Evolutionary conservation across 257 asterid genomes (phyloP), one percentile per base, ranked within the genome.

Genomic region (Galeopsis tetrahit): DNA sequence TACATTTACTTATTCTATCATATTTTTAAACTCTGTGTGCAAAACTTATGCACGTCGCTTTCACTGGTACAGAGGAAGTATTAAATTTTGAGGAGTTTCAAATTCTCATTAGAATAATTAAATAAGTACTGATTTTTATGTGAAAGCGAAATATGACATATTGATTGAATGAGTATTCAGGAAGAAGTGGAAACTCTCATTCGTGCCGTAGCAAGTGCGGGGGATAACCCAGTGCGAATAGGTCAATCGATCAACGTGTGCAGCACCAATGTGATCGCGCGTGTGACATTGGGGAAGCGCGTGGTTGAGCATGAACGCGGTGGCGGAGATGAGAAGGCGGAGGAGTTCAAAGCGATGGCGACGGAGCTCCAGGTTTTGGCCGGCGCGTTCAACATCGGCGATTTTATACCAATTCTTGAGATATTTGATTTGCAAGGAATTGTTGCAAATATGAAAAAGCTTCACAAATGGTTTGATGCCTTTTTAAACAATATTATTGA

Each of bases 381-480:
- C 14, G 97, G 98, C 0, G 91, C 73, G 1, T 89, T 91, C 83
- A 93, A 93, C 80, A 5, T 93, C 17, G 93, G 98, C 5, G 98
- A 93, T 60, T 89, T 87, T 68, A 89, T 93, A 63, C 97, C 98
- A 9, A 78, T 69, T 1, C 88, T 93, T 13, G 92, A 90, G 43
- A 32, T 77, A 28, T 65, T 90, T 0, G 98, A 93, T 70, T 66
- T 93, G 52, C 98, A 90, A 69, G 96, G 98, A 1, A 85, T 90
- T 13, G 84, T 68, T 3, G 71, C 74, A 0, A 90, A 85, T 68
- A 87, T 91, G 97, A 93, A 93, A 92, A 89, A 83, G 43, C 85
- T 93, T 7, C 97, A 91, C 65, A 76, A 69, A 28, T 90, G 96
- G 1, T 89, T 93, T 46, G 98, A 93, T 31, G 78, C 79, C 5